phyloP scores from a whole-genome alignment of 176 grass and related monocot species.

The Oryza glumipatula region DNA sequence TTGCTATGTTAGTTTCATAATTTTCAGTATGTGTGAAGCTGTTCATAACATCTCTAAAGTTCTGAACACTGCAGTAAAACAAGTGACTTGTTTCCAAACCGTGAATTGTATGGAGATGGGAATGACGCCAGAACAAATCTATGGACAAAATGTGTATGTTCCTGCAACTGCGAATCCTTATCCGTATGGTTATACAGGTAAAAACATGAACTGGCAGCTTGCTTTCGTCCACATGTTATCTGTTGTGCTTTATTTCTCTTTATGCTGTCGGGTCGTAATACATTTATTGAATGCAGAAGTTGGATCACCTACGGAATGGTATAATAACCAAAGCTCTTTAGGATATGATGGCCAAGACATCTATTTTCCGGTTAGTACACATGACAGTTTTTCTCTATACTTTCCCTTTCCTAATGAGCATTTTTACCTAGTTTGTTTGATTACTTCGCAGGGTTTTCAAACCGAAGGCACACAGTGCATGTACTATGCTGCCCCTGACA shows the following conservation, averaged over 20 bases:
- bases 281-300: slow-evolving; percentile 53
- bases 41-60: slow-evolving; percentile 9
- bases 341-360: slow-evolving; percentile 75
- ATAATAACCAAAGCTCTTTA: slow-evolving; percentile 53
- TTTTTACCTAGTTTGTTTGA: slow-evolving; percentile 18
- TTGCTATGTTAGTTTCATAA: not conserved
- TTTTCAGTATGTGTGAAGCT: not conserved
- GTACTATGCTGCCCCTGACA: slow-evolving; percentile 64
- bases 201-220: not conserved
- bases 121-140: slow-evolving; percentile 57
- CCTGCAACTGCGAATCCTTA: slow-evolving; percentile 53
- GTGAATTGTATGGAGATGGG: slow-evolving; percentile 51
- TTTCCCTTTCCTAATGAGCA: not conserved
- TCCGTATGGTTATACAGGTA: slow-evolving; percentile 65
- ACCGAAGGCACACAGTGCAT: slow-evolving; percentile 59
- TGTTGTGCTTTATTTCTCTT: not conserved
- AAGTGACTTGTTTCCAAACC: slow-evolving; percentile 14
- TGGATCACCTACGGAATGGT: slow-evolving; percentile 70
- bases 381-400: not conserved
- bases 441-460: slow-evolving; percentile 45
- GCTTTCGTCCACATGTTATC: not conserved
- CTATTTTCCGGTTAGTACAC: slow-evolving; percentile 61
- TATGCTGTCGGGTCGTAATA: slow-evolving; percentile 1
- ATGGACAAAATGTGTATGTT: slow-evolving; percentile 61
- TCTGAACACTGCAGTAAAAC: slow-evolving; percentile 24